Base-by-base conservation (phyloP, 768 basidiomycete genomes). In the Pulveroboletus ravenelii region DNA sequence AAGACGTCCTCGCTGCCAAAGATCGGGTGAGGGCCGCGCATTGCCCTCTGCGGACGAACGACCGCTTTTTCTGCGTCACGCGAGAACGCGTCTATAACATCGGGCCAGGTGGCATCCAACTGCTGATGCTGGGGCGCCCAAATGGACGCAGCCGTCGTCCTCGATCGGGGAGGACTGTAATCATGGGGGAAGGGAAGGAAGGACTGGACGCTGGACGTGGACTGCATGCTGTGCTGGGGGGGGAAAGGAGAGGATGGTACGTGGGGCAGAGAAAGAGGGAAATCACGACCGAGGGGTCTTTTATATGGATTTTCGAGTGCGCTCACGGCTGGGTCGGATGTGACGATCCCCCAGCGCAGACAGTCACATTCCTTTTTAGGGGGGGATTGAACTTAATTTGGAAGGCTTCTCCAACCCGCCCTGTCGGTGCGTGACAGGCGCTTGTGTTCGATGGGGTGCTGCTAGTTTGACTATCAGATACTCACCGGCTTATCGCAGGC, bases 81-180 rank as follows among this genome's bases (percentile, higher is more conserved):
- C 47, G 77, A 77, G 59, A 84, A 84, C 5, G 83, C 70, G 51
- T 85, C 83, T 32, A 85, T 69, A 34, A 84, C 72, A 52, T 74
- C 75, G 18, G 87, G 84, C 88, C 88, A 91, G 12, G 80, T 77
- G 6, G 73, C 62, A 17, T 84, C 84, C 14, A 78, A 76, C 6
- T 79, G 78, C 64, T 84, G 86, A 4, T 87, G 85, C 62, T 85
- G 86, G 8, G 88, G 88, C 1, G 89, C 89, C 88, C 88, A 91
- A 54, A 91, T 90, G 45, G 87, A 88, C 13, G 75, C 75, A 31
- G 70, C 68, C 0, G 63, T 66, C 23, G 78, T 72, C 57, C 73
- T 74, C 45, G 67, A 69, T 34, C 65, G 59, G 5, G 74, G 71
- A 34, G 72, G 74, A 58, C 64, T 72, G 50, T 68, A 65, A 41